phyloP scores from a whole-genome alignment of 768 basidiomycete species.

The Neoboletus brunneissimus region DNA sequence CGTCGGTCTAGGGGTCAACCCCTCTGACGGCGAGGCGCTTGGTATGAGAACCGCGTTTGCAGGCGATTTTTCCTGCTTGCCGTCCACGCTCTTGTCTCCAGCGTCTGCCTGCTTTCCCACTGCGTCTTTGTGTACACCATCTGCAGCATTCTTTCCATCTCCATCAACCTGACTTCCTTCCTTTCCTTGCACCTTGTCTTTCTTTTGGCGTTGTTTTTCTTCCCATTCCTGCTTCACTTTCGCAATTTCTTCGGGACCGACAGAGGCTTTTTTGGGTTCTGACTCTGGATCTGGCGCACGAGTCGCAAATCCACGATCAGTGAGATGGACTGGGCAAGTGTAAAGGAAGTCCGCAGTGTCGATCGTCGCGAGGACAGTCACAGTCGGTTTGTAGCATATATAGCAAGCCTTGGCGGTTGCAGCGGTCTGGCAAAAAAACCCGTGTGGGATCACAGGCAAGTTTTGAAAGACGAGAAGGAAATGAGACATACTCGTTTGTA shows the following conservation, averaged over 20 bases:
- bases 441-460: background rate
- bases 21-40: constrained; percentile 30
- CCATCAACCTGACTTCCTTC: constrained; percentile 33
- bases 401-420: constrained; percentile 78
- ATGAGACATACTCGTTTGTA: constrained; percentile 73
- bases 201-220: constrained; percentile 61
- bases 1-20: constrained; percentile 39
- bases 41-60: constrained; percentile 17
- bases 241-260: constrained; percentile 68
- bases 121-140: constrained; percentile 21
- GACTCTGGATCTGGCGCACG: constrained; percentile 42
- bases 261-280: constrained; percentile 35
- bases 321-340: constrained; percentile 76
- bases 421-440: constrained; percentile 51
- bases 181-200: constrained; percentile 51
- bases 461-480: background rate
- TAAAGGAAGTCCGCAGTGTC: constrained; percentile 86
- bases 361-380: constrained; percentile 80
- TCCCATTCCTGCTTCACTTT: constrained; percentile 81
- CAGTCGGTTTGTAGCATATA: constrained; percentile 76
- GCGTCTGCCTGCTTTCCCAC: constrained; percentile 36
- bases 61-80: constrained; percentile 16
- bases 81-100: constrained; percentile 28
- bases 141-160: constrained; percentile 24
- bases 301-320: constrained; percentile 73